Evolutionary conservation across 768 basidiomycete genomes (phyloP), one percentile per base, ranked within the genome.

Genomic region (Nevesoporus exiguus): DNA sequence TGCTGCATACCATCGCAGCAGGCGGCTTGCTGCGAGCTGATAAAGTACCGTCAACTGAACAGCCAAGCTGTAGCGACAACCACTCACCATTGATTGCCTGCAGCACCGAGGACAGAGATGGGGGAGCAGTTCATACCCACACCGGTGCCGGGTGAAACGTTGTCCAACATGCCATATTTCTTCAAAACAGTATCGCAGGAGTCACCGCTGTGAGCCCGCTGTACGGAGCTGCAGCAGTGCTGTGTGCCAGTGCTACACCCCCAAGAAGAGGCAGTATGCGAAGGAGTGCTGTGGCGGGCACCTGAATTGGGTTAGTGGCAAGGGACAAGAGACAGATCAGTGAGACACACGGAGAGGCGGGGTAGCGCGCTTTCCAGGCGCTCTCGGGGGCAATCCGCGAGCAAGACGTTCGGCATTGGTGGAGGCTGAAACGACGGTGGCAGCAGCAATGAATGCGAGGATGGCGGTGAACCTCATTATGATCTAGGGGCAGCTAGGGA

Each of bases 401-500:
- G 80, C 78, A 41, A 85, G 55, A 34, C 83, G 80, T 13, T 75
- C 55, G 0, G 76, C 82, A 49, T 84, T 84, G 45, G 79, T 78
- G 49, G 79, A 77, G 13, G 72, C 70, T n/a, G 72, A 73, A 57
- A 72, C 73, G 9, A 66, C 51, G 36, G 74, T 67, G 36, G 69
- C 74, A 13, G 71, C 67, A 22, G 73, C 70, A 43, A 73, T 63
- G 51, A 80, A 57, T 47, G 77, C 66, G 57, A 78, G 57, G 49
- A 65, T 46, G 22, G 53, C 44, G 29, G 65, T 31, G 61, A 71
- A 62, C 63, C 65, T 70, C 69, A 70, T 70, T 48, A 43, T 66
- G 50, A 8, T 25, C 49, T 25, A 30, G 10, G 17, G 33, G 30
- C 33, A 14, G 54, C 24, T 33, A 8, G 37, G 22, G 42, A 27